phyloP scores from a whole-genome alignment of 257 asterid species.

The Verbascum thapsus region DNA sequence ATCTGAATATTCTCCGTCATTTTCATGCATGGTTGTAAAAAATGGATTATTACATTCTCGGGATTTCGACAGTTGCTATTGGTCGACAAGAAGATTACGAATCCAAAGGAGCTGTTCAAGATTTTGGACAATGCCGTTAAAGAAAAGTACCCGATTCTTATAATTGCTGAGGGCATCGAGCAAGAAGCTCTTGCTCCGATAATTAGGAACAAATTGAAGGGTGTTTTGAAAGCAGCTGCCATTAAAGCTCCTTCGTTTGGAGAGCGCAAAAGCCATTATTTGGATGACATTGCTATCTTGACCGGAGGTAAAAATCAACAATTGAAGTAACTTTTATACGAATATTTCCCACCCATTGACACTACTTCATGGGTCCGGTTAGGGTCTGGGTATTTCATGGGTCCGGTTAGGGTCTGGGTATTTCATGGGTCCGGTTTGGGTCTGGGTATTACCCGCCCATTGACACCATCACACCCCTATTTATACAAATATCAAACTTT shows the following conservation, averaged over 20 bases:
- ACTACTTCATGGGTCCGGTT: too few relatives aligned
- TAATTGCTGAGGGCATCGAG: conserved; percentile 76
- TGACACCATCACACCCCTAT: too few relatives aligned
- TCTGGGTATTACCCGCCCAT: too few relatives aligned
- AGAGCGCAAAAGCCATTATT: conserved; percentile 73
- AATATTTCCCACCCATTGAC: too few relatives aligned
- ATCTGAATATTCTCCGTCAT: conserved; percentile 2
- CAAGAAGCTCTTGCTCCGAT: conserved; percentile 81
- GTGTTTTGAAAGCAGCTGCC: conserved; percentile 70
- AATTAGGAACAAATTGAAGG: conserved; percentile 75
- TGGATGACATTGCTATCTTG: conserved; percentile 79
- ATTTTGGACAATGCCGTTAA: conserved; percentile 76
- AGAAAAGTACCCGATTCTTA: conserved; percentile 73
- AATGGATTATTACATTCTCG: conserved; percentile 22
- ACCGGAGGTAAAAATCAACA: conserved; percentile 74
- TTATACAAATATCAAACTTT: too few relatives aligned
- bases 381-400: too few relatives aligned
- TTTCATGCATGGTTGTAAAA: conserved; percentile 14
- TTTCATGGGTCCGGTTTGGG: too few relatives aligned
- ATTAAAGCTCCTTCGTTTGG: conserved; percentile 83
- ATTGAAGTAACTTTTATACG: too few relatives aligned
- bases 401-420: too few relatives aligned
- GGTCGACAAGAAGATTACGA: conserved; percentile 73
- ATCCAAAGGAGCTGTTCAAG: conserved; percentile 71
- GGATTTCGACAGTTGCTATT: conserved; percentile 61